Evolutionary conservation across 257 asterid species (phyloP).

Genomic region (Nyctanthes arbortristis): DNA sequence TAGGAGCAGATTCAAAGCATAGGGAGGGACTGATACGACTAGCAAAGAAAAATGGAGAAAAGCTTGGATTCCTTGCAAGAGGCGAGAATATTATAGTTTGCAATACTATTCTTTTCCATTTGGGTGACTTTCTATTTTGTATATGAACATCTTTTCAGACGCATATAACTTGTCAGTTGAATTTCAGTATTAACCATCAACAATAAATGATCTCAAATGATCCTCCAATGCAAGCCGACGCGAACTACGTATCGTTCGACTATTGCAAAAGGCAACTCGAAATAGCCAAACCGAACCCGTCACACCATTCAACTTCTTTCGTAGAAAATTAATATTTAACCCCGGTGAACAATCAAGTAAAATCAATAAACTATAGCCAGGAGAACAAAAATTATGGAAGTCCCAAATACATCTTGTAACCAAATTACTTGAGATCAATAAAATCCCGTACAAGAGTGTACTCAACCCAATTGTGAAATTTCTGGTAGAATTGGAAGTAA

Average conservation of each 20-base stretch:
- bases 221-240: too few species aligned
- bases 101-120: not conserved
- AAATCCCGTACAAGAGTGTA: not conserved
- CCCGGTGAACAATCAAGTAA: not conserved
- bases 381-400: not conserved
- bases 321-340: too few species aligned
- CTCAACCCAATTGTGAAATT: not conserved
- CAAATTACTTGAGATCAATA: not conserved
- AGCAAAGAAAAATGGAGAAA: conserved; percentile 67
- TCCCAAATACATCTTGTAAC: not conserved
- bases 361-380: not conserved
- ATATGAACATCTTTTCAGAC: not conserved
- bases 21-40: conserved; percentile 67
- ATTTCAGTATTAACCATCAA: not conserved
- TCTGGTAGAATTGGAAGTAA: not conserved
- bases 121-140: not conserved
- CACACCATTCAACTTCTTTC: too few species aligned
- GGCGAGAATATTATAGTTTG: not conserved
- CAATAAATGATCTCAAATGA: too few species aligned
- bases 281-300: too few species aligned
- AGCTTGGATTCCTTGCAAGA: conserved; percentile 68
- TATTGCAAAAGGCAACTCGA: too few species aligned
- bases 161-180: not conserved
- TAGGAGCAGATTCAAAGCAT: conserved; percentile 58
- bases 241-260: too few species aligned